Evolutionary conservation across 176 grass and related monocot species (phyloP).

Genomic region (Triticum dicoccoides): DNA sequence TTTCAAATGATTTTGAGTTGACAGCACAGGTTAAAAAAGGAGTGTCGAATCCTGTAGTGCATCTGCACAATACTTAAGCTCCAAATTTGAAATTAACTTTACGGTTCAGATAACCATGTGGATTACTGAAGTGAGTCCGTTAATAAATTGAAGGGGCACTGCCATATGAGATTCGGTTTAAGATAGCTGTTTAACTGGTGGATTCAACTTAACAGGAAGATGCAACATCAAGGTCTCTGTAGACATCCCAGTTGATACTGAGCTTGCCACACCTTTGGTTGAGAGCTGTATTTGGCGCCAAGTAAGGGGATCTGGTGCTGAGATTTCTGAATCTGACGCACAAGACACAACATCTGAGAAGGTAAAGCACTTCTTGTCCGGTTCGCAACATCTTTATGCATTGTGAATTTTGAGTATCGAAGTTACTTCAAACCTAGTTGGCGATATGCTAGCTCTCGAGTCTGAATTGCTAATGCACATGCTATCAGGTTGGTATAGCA

Average conservation of each 20-base stretch:
- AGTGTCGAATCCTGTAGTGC: neutral
- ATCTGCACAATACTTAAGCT: neutral
- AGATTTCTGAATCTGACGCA: slow-evolving; percentile 46
- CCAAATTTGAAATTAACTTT: neutral
- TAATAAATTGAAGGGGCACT: neutral
- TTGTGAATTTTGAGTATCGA: neutral
- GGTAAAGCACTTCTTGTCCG: slow-evolving; percentile 28
- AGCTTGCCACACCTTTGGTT: slow-evolving; percentile 60
- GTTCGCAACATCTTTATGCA: no score
- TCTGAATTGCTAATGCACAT: neutral
- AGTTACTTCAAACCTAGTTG: neutral
- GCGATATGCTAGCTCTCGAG: neutral
- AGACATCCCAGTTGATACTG: slow-evolving; percentile 65
- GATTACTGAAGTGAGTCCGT: neutral
- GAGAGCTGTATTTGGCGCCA: slow-evolving; percentile 73
- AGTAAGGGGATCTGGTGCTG: slow-evolving; percentile 79
- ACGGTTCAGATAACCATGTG: neutral
- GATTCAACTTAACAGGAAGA: slow-evolving; percentile 51
- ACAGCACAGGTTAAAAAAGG: neutral
- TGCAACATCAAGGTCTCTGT: slow-evolving; percentile 66
- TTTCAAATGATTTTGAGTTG: slow-evolving; percentile 7
- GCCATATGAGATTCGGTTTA: neutral
- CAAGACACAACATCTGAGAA: slow-evolving; percentile 39
- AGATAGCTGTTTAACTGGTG: neutral
- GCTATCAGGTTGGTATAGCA: slow-evolving; percentile 68